Percentiles rank a stretch among this genome's conserved stretches.
These are phyloP conservation scores for Hypoxylon cercidicola DNA, from an alignment of 495 filamentous ascomycete genomes.

Conservation along the genomic window DNA sequence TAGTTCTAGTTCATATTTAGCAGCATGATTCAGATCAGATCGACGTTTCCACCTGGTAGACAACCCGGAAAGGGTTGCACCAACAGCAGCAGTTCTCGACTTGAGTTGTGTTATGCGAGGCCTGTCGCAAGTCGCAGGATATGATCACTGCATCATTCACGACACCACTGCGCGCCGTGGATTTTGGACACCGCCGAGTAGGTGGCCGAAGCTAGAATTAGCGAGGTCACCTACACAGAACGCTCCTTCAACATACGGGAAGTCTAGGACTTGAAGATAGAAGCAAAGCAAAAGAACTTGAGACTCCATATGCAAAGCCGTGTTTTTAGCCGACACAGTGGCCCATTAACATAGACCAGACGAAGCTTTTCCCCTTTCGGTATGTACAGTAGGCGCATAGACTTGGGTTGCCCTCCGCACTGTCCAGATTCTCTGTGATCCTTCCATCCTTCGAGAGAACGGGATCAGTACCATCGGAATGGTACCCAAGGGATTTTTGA, in stretches of 20 bases:
- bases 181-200: conserved; percentile 4
- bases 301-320: conserved; percentile 4
- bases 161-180: neutral
- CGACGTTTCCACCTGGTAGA: conserved; percentile 14
- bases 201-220: conserved; percentile 1
- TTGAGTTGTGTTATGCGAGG: conserved; percentile 17
- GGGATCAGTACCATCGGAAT: conserved; percentile 7
- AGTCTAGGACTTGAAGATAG: neutral
- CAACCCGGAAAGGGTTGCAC: conserved; percentile 23
- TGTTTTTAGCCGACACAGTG: conserved; percentile 26
- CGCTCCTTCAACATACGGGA: neutral
- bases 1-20: no score
- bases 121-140: conserved; percentile 16
- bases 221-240: neutral
- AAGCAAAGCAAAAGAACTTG: neutral
- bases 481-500: conserved; percentile 5
- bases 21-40: conserved; percentile 2
- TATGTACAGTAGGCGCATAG: neutral
- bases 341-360: conserved; percentile 3
- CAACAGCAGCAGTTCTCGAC: conserved; percentile 2
- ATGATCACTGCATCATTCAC: conserved; percentile 1
- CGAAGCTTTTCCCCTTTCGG: conserved; percentile 3
- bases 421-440: conserved; percentile 17
- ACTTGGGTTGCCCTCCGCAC: conserved; percentile 3
- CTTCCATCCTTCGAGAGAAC: conserved; percentile 25